A percentile compares a stretch with the other conserved stretches of the same genome.
Evolutionary conservation across 768 basidiomycete genomes (phyloP).

Genomic region (Ephemerocybe angulata): DNA sequence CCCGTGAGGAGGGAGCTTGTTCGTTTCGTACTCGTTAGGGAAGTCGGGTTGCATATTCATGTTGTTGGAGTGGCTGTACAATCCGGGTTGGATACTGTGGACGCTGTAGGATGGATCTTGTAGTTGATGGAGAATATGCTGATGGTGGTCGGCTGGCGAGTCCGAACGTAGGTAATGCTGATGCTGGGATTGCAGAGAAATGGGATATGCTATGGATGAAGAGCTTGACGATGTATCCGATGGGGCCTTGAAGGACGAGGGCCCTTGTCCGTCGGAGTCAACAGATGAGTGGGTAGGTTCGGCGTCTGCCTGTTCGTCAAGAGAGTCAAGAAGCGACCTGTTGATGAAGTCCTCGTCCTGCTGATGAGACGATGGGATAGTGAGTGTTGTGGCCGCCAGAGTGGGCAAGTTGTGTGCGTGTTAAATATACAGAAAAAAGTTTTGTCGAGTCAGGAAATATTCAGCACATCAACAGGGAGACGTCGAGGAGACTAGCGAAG

Average conservation of each 20-base stretch:
- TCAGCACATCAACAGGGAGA: constrained; percentile 31
- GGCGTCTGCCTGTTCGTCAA: constrained; percentile 81
- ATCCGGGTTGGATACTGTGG: constrained; percentile 26
- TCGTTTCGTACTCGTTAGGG: constrained; percentile 34
- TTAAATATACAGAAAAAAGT: constrained; percentile 14
- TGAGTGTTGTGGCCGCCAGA: constrained; percentile 48
- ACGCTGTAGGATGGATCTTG: constrained; percentile 35
- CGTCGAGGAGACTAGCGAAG: constrained; percentile 12
- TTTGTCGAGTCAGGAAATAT: constrained; percentile 15
- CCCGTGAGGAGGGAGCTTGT: constrained; percentile 30
- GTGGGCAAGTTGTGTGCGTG: constrained; percentile 32
- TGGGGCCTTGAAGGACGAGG: constrained; percentile 44
- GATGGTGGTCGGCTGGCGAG: constrained; percentile 42
- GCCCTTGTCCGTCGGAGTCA: constrained; percentile 48
- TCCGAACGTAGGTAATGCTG: constrained; percentile 42
- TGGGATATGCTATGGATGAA: constrained; percentile 53
- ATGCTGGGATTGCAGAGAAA: constrained; percentile 42
- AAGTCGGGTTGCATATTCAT: constrained; percentile 39
- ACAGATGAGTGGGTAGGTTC: constrained; percentile 57
- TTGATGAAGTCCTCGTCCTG: constrained; percentile 83
- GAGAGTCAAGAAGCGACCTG: constrained; percentile 76
- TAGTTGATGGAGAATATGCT: constrained; percentile 30
- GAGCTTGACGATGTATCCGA: constrained; percentile 56
- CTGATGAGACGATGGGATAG: constrained; percentile 37
- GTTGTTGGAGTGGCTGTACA: constrained; percentile 34